Conservation (phyloP, 352 stramenopile species). For the Pythium scleroteichum region DNA sequence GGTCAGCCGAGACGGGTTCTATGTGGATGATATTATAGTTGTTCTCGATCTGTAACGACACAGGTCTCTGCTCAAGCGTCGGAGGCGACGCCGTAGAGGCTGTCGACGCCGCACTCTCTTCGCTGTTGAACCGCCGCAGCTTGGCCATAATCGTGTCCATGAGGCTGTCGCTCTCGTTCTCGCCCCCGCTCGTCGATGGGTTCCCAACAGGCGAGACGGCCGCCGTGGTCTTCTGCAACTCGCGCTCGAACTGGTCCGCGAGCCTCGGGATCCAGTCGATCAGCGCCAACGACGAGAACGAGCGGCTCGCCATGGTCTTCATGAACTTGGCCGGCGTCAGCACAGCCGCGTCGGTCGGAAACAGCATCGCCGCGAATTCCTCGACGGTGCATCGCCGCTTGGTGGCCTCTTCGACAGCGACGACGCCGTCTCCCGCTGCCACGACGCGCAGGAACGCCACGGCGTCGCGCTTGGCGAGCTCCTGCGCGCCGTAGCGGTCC, state of each 20-base stretch:
- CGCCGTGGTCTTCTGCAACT: conserved; percentile 2
- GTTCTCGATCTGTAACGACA: not conserved
- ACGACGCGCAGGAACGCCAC: conserved; percentile 29
- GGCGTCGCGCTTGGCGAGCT: conserved; percentile 32
- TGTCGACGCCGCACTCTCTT: not conserved
- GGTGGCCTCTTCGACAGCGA: conserved; percentile 25
- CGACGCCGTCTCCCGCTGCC: conserved; percentile 8
- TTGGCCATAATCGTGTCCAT: conserved; percentile 20
- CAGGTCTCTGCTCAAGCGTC: not conserved
- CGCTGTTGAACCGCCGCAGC: conserved; percentile 12
- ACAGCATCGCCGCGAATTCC: conserved; percentile 26
- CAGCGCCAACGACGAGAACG: conserved; percentile 25
- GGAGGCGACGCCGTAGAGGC: conserved; percentile 1
- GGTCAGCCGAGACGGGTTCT: conserved; percentile 3
- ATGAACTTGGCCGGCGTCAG: conserved; percentile 30
- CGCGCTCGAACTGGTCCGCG: conserved; percentile 26
- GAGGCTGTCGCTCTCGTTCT: not conserved
- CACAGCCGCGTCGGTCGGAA: conserved; percentile 18
- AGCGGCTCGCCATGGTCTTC: conserved; percentile 18
- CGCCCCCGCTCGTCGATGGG: not conserved
- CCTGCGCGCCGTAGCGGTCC: conserved; percentile 15
- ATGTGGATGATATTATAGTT: conserved; percentile 19
- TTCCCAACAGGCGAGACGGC: conserved; percentile 10
- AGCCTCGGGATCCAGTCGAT: conserved; percentile 45
- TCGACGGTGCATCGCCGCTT: conserved; percentile 18